Conservation (phyloP, 352 stramenopile genomes). For the Globisporangium lucens region DNA sequence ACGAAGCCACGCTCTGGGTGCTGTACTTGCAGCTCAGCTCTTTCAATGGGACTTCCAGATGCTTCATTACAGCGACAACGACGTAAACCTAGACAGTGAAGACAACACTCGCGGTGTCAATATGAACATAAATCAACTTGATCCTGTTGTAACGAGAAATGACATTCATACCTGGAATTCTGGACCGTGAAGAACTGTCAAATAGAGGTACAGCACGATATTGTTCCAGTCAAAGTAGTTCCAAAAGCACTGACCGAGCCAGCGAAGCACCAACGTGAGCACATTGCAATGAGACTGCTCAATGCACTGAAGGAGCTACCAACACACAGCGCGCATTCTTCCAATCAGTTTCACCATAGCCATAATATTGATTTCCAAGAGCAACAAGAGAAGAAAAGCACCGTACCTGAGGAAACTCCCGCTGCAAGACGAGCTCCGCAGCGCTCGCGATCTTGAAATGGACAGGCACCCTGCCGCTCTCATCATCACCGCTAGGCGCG, state of each 20-base stretch:
- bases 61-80: slow-evolving; percentile 41
- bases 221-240: slow-evolving; percentile 72
- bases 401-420: slow-evolving; percentile 50
- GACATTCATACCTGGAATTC: slow-evolving; percentile 48
- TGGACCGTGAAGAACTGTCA: slow-evolving; percentile 49
- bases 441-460: slow-evolving; percentile 31
- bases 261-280: slow-evolving; percentile 39
- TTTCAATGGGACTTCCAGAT: slow-evolving; percentile 44
- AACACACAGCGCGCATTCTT: background rate
- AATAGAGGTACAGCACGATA: slow-evolving; percentile 45
- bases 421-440: slow-evolving; percentile 41
- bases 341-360: background rate
- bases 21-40: slow-evolving; percentile 26
- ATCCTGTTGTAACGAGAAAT: background rate
- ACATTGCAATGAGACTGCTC: slow-evolving; percentile 47
- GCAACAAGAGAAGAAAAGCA: background rate
- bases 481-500: background rate
- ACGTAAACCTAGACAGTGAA: slow-evolving; percentile 41
- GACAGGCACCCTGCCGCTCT: background rate
- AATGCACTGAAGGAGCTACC: slow-evolving; percentile 40
- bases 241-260: slow-evolving; percentile 61
- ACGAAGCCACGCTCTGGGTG: slow-evolving; percentile 27
- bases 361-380: background rate
- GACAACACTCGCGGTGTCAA: background rate
- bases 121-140: background rate